Evolutionary conservation across 495 filamentous ascomycete genomes (phyloP).

Genomic region (Aspergillus sclerotioniger): DNA sequence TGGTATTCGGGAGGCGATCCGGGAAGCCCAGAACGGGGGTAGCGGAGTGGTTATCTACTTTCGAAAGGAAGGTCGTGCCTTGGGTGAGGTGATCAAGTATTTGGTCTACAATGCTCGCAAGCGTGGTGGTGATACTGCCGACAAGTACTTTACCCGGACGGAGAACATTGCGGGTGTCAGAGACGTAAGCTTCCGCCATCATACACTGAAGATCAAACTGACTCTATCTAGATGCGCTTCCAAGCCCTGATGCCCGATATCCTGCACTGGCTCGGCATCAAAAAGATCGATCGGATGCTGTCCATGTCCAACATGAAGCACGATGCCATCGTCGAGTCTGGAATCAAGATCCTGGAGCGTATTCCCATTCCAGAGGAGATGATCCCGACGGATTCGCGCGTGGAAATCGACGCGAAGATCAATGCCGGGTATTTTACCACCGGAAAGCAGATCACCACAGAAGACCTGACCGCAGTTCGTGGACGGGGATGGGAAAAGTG

Average conservation of each 20-base stretch:
- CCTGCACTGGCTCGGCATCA: slow-evolving; percentile 97
- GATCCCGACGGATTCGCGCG: slow-evolving; percentile 92
- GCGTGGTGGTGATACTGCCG: slow-evolving; percentile 79
- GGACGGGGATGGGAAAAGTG: slow-evolving; percentile 91
- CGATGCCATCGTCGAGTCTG: slow-evolving; percentile 94
- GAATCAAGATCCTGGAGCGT: slow-evolving; percentile 90
- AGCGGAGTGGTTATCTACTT: slow-evolving; percentile 98
- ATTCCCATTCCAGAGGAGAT: slow-evolving; percentile 91
- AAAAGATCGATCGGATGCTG: slow-evolving; percentile 97
- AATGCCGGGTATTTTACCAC: slow-evolving; percentile 96
- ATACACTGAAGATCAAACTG: slow-evolving; percentile 1
- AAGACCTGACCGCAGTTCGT: slow-evolving; percentile 79
- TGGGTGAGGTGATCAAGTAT: slow-evolving; percentile 98
- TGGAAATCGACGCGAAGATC: slow-evolving; percentile 99
- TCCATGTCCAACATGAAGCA: slow-evolving; percentile 99
- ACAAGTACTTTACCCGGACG: slow-evolving; percentile 96
- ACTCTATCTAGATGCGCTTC: slow-evolving; percentile 73
- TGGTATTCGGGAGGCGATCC: slow-evolving; percentile 94
- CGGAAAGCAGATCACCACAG: slow-evolving; percentile 82
- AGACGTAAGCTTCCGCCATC: slow-evolving; percentile 32
- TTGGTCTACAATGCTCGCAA: slow-evolving; percentile 93
- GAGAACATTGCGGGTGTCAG: slow-evolving; percentile 98
- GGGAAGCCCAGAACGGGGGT: slow-evolving; percentile 91
- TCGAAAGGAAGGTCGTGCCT: slow-evolving; percentile 91
- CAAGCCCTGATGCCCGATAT: slow-evolving; percentile 99